These are phyloP conservation scores for Neofusicoccum umdonicola DNA, from an alignment of 2,329 filamentous ascomycete genomes.

Conservation along the genomic window DNA sequence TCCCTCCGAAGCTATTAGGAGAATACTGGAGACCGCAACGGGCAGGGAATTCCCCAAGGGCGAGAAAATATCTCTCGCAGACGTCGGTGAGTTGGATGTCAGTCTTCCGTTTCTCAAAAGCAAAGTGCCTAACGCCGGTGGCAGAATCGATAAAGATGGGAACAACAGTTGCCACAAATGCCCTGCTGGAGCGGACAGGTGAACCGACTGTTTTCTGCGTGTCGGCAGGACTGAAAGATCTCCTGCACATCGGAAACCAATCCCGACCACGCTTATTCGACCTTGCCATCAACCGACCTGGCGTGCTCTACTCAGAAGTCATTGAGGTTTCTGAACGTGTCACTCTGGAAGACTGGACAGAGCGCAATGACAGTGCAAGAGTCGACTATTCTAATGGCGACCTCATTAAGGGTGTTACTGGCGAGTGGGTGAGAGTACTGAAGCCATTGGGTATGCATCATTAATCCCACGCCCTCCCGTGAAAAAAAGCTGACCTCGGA, in stretches of 20 bases:
- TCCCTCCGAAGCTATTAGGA: slow-evolving; percentile 30
- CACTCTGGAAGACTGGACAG: slow-evolving; percentile 33
- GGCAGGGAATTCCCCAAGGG: slow-evolving; percentile 22
- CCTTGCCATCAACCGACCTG: slow-evolving; percentile 23
- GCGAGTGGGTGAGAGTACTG: slow-evolving; percentile 30
- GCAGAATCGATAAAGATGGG: slow-evolving; percentile 26
- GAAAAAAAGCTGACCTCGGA: no score
- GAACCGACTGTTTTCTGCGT: slow-evolving; percentile 26
- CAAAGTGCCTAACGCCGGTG: no score
- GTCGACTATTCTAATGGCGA: slow-evolving; percentile 20
- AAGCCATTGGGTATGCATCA: slow-evolving; percentile 22
- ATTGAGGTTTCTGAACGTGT: slow-evolving; percentile 25
- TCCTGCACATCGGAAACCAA: slow-evolving; percentile 33
- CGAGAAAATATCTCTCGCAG: slow-evolving; percentile 19
- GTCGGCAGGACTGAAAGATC: slow-evolving; percentile 31
- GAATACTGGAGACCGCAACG: slow-evolving; percentile 24
- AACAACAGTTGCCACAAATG: slow-evolving; percentile 33
- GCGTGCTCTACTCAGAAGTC: slow-evolving; percentile 24
- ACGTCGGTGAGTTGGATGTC: slow-evolving; percentile 9
- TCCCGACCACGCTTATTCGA: slow-evolving; percentile 32
- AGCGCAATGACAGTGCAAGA: no score
- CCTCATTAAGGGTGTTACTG: slow-evolving; percentile 25
- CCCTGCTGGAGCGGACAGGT: slow-evolving; percentile 30
- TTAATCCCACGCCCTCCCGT: no score
- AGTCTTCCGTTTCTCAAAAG: no score